These are phyloP conservation scores for Aspergillus thermomutatus DNA, from an alignment of 2,329 filamentous ascomycete genomes.

Conservation along the genomic window DNA sequence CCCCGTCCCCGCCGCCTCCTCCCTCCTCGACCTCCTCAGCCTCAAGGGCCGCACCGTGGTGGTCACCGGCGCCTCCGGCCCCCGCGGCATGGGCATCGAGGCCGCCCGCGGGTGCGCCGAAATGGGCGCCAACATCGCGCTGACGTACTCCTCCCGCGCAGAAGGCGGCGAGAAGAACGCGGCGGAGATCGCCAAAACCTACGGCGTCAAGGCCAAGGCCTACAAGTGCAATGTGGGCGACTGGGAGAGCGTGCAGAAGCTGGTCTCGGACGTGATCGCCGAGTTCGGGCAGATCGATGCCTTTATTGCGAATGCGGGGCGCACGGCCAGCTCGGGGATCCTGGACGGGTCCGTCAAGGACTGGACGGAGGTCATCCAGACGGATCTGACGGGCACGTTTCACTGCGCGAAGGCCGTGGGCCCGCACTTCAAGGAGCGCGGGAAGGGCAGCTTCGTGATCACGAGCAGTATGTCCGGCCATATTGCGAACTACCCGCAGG, in stretches of 20 bases:
- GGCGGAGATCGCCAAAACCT: constrained; percentile 56
- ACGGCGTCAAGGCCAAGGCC: constrained; percentile 64
- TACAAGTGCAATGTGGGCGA: constrained; percentile 63
- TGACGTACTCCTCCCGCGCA: constrained; percentile 64
- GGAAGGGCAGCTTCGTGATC: constrained; percentile 63
- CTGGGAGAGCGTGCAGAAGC: constrained; percentile 54
- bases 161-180: constrained; percentile 65
- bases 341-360: constrained; percentile 68
- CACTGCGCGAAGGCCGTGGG: constrained; percentile 88
- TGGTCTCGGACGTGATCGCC: constrained; percentile 58
- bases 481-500: constrained; percentile 58
- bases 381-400: constrained; percentile 82
- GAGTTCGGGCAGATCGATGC: constrained; percentile 70
- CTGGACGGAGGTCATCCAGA: constrained; percentile 73
- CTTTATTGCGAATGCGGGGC: constrained; percentile 68
- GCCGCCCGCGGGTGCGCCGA: constrained; percentile 63
- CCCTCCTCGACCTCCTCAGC: constrained; percentile 43
- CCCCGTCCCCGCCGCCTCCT: constrained; percentile 31
- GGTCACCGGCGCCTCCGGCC: constrained; percentile 52
- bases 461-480: constrained; percentile 61
- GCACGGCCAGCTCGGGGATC: constrained; percentile 65
- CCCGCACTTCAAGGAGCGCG: constrained; percentile 67
- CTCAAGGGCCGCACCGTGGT: constrained; percentile 48
- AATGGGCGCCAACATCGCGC: constrained; percentile 61
- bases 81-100: constrained; percentile 66